Evolutionary conservation across 2,329 filamentous ascomycete species (phyloP).

Genomic region (Xenosphaeropsis pyriputrescens): DNA sequence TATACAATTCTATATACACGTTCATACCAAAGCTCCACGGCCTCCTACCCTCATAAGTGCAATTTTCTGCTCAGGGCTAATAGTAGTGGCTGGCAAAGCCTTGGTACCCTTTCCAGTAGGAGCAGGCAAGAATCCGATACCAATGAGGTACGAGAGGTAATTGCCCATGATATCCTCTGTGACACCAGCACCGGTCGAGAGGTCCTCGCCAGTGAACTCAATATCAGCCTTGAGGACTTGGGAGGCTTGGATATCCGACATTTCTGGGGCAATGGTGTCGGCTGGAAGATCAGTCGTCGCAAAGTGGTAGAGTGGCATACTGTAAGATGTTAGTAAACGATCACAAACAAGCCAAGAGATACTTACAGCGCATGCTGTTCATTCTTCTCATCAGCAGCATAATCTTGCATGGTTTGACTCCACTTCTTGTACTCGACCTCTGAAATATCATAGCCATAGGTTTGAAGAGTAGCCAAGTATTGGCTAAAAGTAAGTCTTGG

Average conservation of each 20-base stretch:
- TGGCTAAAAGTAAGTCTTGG: conserved; percentile 65
- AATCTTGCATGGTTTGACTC: conserved; percentile 47
- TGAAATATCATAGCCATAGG: conserved; percentile 58
- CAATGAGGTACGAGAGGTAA: conserved; percentile 15
- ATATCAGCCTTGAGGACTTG: conserved; percentile 48
- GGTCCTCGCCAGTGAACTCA: conserved; percentile 12
- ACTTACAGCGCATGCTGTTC: conserved; percentile 53
- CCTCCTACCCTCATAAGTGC: conserved; percentile 11
- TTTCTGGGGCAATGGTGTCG: conserved; percentile 52
- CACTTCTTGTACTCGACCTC: conserved; percentile 54
- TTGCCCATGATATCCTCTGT: conserved; percentile 15
- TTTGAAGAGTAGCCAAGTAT: conserved; percentile 52
- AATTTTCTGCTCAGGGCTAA: conserved; percentile 8
- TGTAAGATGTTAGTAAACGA: conserved; percentile 2
- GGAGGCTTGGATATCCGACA: conserved; percentile 55
- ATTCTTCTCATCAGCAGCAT: conserved; percentile 31
- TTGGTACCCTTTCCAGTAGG: conserved; percentile 17
- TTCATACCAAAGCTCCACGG: conserved; percentile 4
- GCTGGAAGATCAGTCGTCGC: conserved; percentile 52
- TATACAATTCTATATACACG: not conserved
- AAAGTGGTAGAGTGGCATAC: conserved; percentile 57
- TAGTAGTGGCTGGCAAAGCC: conserved; percentile 4
- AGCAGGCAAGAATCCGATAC: conserved; percentile 13
- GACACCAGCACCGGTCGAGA: conserved; percentile 12
- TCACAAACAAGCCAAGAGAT: not conserved